Percentiles rank a stretch among this genome's conserved stretches.
Conservation (phyloP, 2,329 filamentous ascomycete species). For the Xylariales sp. region DNA sequence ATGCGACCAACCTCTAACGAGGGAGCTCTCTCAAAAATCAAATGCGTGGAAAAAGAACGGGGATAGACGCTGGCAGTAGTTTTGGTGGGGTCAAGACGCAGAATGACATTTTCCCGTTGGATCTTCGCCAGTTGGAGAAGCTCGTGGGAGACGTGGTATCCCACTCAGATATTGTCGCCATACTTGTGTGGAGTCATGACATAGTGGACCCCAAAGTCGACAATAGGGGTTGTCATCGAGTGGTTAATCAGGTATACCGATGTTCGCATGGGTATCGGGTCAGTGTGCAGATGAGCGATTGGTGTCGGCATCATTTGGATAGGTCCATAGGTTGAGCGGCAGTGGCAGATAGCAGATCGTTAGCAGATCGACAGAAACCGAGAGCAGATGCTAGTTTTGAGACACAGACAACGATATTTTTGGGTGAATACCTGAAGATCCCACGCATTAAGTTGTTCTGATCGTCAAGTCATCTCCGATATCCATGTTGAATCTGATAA, state of each 20-base stretch:
- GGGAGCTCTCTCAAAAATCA: too few species aligned
- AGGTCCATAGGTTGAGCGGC: not conserved
- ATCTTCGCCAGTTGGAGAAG: not conserved
- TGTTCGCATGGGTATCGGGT: not conserved
- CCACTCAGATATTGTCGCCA: slow-evolving; percentile 1
- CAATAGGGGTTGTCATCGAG: not conserved
- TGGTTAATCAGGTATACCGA: not conserved
- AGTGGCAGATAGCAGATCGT: not conserved
- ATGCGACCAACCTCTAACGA: too few species aligned
- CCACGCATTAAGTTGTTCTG: too few species aligned
- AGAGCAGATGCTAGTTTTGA: not conserved
- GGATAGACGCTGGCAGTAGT: slow-evolving; percentile 8
- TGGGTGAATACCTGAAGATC: too few species aligned
- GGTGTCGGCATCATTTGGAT: not conserved
- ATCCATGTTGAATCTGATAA: too few species aligned
- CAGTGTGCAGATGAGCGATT: slow-evolving; percentile 4
- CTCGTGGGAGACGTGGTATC: not conserved
- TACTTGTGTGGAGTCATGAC: slow-evolving; percentile 7
- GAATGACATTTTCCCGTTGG: slow-evolving; percentile 1
- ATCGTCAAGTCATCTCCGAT: too few species aligned
- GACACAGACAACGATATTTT: not conserved
- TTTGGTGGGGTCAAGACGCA: slow-evolving; percentile 3
- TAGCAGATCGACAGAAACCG: not conserved
- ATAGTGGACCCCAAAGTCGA: slow-evolving; percentile 2
- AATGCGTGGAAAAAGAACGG: too few species aligned